Conservation (phyloP, 2,329 filamentous ascomycete species). For the Monosporascus sp. region DNA sequence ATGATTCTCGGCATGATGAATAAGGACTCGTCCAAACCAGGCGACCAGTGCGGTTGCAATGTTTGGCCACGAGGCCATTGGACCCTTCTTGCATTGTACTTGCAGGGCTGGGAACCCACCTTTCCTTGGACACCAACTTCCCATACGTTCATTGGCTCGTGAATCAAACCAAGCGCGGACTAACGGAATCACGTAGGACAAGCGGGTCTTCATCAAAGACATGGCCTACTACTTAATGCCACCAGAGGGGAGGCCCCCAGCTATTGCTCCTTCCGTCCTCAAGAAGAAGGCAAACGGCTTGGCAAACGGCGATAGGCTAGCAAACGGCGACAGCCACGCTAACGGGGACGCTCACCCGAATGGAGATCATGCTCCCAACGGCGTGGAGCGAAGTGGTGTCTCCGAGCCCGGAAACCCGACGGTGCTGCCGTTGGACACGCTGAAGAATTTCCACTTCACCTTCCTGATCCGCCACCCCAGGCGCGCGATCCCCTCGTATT, state of each 20-base stretch:
- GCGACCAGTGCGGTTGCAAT: too few relatives aligned
- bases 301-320: constrained; percentile 12
- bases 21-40: too few relatives aligned
- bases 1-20: too few relatives aligned
- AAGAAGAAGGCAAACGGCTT: constrained; percentile 36
- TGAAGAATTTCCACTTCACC: constrained; percentile 84
- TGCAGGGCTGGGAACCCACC: not conserved
- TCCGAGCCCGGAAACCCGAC: constrained; percentile 73
- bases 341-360: constrained; percentile 14
- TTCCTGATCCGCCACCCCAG: constrained; percentile 97
- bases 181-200: constrained; percentile 53
- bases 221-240: constrained; percentile 90
- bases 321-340: constrained; percentile 14
- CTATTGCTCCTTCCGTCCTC: constrained; percentile 75
- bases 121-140: not conserved
- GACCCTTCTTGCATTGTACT: too few relatives aligned
- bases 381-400: constrained; percentile 15
- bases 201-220: constrained; percentile 96
- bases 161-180: constrained; percentile 26
- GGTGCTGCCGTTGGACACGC: constrained; percentile 67
- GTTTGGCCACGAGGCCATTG: too few relatives aligned
- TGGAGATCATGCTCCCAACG: constrained; percentile 26
- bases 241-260: constrained; percentile 61
- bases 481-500: constrained; percentile 86
- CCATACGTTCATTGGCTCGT: not conserved